Conservation (phyloP, 345 rosid genomes). For the Eucalyptus grandis region DNA sequence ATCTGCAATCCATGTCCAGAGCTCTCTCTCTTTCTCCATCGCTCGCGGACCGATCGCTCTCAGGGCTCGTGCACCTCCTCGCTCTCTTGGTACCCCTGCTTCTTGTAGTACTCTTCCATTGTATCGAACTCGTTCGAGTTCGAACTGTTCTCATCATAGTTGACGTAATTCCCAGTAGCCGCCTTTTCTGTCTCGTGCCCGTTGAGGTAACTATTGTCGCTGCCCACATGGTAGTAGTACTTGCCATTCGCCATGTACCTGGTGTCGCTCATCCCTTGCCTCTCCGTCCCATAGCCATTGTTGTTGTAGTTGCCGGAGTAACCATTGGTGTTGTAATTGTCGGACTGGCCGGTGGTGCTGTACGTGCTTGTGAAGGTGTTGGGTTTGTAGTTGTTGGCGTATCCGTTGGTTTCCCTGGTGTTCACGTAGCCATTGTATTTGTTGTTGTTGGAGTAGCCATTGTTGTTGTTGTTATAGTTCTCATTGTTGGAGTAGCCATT, state of each 20-base stretch:
- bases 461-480: neutral
- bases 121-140: constrained; percentile 27
- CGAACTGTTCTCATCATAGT: neutral
- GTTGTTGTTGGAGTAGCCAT: neutral
- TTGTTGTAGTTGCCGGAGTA: neutral
- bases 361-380: neutral
- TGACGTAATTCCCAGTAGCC: neutral
- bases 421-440: neutral
- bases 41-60: neutral
- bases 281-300: constrained; percentile 13
- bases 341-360: neutral
- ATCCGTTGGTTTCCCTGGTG: neutral
- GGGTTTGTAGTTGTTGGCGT: neutral
- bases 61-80: constrained; percentile 30
- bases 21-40: neutral
- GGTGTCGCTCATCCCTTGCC: constrained; percentile 60
- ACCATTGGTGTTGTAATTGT: neutral
- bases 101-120: constrained; percentile 45
- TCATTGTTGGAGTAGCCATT: neutral
- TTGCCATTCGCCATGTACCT: constrained; percentile 38
- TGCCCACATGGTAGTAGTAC: constrained; percentile 9
- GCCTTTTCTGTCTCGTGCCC: neutral
- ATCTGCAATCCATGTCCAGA: neutral
- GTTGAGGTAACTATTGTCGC: neutral
- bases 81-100: constrained; percentile 9